phyloP scores from a whole-genome alignment of 768 basidiomycete species.

The Rossbeevera mucosa region DNA sequence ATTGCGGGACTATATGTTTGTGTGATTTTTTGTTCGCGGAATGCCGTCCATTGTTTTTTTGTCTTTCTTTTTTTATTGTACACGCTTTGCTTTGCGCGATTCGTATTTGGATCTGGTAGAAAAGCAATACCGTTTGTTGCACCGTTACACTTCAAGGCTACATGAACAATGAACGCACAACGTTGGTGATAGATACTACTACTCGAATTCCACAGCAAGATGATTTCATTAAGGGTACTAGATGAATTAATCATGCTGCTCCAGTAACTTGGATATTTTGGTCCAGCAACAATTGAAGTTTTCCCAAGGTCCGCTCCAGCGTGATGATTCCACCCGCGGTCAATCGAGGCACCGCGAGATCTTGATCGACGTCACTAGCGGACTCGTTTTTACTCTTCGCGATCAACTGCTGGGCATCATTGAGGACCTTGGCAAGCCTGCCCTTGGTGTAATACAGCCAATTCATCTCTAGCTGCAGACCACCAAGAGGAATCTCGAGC shows the following conservation, averaged over 20 bases:
- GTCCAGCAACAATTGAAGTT: constrained; percentile 48
- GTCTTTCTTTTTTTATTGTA: constrained; percentile 16
- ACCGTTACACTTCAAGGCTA: constrained; percentile 13
- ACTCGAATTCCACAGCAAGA: constrained; percentile 19
- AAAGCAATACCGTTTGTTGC: constrained; percentile 9
- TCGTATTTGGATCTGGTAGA: constrained; percentile 1
- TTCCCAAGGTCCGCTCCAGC: constrained; percentile 68
- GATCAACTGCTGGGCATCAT: constrained; percentile 58
- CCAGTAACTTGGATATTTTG: constrained; percentile 7
- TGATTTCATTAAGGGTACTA: constrained; percentile 13
- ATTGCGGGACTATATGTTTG: not conserved
- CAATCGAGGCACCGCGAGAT: constrained; percentile 66
- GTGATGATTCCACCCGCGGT: constrained; percentile 77
- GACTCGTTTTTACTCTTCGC: constrained; percentile 54
- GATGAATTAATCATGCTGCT: constrained; percentile 14
- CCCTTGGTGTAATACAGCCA: constrained; percentile 67
- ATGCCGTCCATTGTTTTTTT: constrained; percentile 18
- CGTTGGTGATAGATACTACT: constrained; percentile 25
- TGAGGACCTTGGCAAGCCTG: constrained; percentile 64
- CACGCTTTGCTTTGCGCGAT: constrained; percentile 9
- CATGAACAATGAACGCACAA: constrained; percentile 26
- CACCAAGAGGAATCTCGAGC: constrained; percentile 70
- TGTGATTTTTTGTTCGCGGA: constrained; percentile 12
- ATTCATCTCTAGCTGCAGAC: constrained; percentile 65
- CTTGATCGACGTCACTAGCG: constrained; percentile 28